A percentile compares a stretch with the other conserved stretches of the same genome.
Conservation (phyloP, 495 filamentous ascomycete genomes). For the Aspergillus ostianus region DNA sequence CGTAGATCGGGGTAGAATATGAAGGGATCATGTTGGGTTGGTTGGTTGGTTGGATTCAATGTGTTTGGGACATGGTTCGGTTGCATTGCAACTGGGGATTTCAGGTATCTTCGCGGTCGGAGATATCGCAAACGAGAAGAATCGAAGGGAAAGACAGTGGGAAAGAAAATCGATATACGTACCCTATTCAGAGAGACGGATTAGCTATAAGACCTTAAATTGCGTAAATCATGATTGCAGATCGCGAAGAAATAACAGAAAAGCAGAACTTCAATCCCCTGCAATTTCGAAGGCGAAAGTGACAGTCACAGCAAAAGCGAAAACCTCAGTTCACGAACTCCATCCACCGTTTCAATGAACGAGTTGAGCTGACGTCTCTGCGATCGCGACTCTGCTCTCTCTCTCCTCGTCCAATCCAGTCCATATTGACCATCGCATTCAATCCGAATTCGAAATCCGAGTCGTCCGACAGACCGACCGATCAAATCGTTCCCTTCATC, state of each 20-base stretch:
- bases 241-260: not conserved
- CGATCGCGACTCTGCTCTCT: not conserved
- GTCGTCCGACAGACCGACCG: not conserved
- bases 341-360: not conserved
- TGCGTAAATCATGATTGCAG: constrained; percentile 6
- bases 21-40: not conserved
- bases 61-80: not conserved
- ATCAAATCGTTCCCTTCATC: not conserved
- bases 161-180: constrained; percentile 16
- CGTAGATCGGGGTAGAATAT: not conserved
- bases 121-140: constrained; percentile 1
- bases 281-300: not conserved
- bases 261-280: not conserved
- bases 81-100: not conserved
- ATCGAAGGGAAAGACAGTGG: not conserved
- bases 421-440: not conserved
- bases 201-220: constrained; percentile 10
- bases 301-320: not conserved
- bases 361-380: not conserved
- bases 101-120: not conserved
- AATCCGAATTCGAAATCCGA: not conserved
- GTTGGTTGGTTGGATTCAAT: too few species aligned
- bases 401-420: not conserved
- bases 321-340: not conserved
- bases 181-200: constrained; percentile 17